These are phyloP conservation scores for Aspergillus ochraceus DNA, from an alignment of 2,329 filamentous ascomycete species.

Conservation along the genomic window DNA sequence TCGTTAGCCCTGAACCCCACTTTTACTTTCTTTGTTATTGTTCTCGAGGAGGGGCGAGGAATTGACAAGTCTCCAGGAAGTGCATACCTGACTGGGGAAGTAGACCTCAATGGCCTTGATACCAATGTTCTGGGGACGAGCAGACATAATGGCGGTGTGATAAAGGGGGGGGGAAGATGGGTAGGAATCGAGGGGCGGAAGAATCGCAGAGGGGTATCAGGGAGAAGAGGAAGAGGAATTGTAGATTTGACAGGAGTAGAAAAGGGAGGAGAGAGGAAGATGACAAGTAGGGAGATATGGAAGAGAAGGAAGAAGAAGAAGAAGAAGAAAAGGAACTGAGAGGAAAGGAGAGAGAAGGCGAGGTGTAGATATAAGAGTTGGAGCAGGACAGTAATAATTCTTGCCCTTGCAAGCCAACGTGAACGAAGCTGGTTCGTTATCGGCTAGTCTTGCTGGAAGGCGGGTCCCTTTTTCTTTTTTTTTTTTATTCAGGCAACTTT, in stretches of 20 bases:
- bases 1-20: conserved; percentile 12
- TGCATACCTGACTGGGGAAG: conserved; percentile 78
- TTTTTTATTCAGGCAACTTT: neutral
- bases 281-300: conserved; percentile 1
- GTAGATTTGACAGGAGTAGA: conserved; percentile 1
- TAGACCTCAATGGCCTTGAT: conserved; percentile 93
- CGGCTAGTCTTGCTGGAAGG: neutral
- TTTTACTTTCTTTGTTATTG: neutral
- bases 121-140: conserved; percentile 82
- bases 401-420: neutral
- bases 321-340: conserved; percentile 12
- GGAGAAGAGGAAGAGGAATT: neutral
- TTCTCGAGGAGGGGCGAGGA: neutral
- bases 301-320: conserved; percentile 9
- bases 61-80: neutral
- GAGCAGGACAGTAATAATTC: conserved; percentile 7
- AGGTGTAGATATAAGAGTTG: conserved; percentile 13
- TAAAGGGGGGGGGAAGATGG: conserved; percentile 5
- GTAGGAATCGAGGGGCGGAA: conserved; percentile 7
- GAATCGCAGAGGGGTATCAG: neutral
- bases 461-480: neutral
- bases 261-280: conserved; percentile 5
- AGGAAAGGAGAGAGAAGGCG: conserved; percentile 9
- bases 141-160: conserved; percentile 58
- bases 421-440: neutral